Evolutionary conservation across 2,329 filamentous ascomycete genomes (phyloP).

Genomic region (Fusarium musae): DNA sequence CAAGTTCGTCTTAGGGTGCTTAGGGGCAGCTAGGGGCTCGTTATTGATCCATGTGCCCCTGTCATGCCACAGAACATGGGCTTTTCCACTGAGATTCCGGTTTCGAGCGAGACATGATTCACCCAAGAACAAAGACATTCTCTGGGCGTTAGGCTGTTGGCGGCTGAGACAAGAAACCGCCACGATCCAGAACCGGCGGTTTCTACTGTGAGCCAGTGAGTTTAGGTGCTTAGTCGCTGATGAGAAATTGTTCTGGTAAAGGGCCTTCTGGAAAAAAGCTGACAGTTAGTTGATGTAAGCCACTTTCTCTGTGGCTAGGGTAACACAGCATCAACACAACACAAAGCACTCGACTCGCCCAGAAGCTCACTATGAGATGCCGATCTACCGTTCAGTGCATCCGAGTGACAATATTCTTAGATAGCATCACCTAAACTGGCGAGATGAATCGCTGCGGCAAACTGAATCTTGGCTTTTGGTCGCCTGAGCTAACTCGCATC

Average conservation of each 20-base stretch:
- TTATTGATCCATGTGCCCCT: constrained; percentile 20
- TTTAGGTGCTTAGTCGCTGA: neutral
- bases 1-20: constrained; percentile 32
- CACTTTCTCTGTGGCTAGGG: constrained; percentile 9
- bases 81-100: constrained; percentile 13
- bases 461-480: constrained; percentile 14
- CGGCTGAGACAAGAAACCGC: constrained; percentile 30
- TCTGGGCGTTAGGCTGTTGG: constrained; percentile 1
- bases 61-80: constrained; percentile 2
- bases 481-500: constrained; percentile 1
- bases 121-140: neutral
- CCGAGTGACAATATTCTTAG: neutral
- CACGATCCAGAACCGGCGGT: constrained; percentile 31
- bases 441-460: constrained; percentile 20
- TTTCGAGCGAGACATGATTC: constrained; percentile 27
- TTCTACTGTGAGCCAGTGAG: neutral
- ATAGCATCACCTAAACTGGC: constrained; percentile 8
- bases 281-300: constrained; percentile 1
- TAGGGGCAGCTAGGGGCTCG: constrained; percentile 13
- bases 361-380: neutral
- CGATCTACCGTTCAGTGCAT: neutral
- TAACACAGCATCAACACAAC: neutral
- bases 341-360: neutral
- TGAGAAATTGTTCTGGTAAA: neutral
- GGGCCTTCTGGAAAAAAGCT: constrained; percentile 3